Percentiles rank a stretch among this genome's conserved stretches.
These are phyloP conservation scores for Leishmania guyanensis DNA, from an alignment of 208 protist species.

Conservation along the genomic window DNA sequence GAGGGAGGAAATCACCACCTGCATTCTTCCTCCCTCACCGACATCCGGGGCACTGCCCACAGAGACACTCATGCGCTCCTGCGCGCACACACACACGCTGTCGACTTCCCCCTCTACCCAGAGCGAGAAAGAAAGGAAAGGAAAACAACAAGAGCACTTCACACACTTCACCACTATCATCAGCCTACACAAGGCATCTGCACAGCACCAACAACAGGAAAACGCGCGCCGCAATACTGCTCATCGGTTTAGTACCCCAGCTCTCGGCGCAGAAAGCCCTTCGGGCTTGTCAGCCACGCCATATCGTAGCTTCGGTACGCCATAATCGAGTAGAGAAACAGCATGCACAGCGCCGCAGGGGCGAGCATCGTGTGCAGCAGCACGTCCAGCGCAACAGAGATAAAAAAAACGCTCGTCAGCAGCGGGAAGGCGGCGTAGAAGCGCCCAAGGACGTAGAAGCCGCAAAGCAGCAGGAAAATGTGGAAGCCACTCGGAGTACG, in stretches of 20 bases:
- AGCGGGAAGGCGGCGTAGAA: constrained; percentile 76
- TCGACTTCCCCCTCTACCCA: neutral
- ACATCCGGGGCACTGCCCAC: neutral
- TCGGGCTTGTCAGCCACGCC: constrained; percentile 90
- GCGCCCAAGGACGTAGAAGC: constrained; percentile 77
- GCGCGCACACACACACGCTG: constrained; percentile 1
- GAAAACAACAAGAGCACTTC: neutral
- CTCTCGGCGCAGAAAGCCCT: constrained; percentile 81
- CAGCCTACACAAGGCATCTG: too few relatives aligned
- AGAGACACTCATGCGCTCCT: neutral
- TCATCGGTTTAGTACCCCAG: constrained; percentile 70
- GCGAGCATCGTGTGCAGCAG: constrained; percentile 89
- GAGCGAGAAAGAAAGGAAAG: neutral
- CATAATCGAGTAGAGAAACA: constrained; percentile 88
- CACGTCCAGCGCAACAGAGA: constrained; percentile 67
- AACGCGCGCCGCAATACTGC: neutral
- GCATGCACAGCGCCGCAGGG: constrained; percentile 78
- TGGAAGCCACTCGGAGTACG: constrained; percentile 68
- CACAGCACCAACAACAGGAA: neutral
- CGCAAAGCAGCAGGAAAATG: constrained; percentile 59
- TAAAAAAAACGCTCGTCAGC: constrained; percentile 65
- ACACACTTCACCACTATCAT: neutral
- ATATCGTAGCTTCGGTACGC: constrained; percentile 80
- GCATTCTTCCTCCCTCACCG: neutral
- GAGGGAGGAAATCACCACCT: neutral